Conservation (phyloP, 371 early-diverging fungal genomes). For the Saksenaea oblongispora region DNA sequence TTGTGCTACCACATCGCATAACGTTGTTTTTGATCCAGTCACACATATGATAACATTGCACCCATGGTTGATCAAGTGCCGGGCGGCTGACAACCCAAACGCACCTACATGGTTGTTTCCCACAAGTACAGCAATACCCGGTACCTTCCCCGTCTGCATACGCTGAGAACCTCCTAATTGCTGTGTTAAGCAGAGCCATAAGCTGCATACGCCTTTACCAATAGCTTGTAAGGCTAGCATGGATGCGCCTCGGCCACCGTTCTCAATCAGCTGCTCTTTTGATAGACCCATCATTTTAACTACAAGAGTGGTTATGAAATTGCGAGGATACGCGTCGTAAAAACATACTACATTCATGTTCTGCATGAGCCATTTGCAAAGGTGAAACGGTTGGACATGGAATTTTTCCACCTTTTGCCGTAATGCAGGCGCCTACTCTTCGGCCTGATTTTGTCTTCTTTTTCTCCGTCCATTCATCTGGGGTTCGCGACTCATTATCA, state of each 20-base stretch:
- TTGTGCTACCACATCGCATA: slow-evolving; percentile 28
- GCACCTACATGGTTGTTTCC: slow-evolving; percentile 78
- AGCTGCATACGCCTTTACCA: slow-evolving; percentile 24
- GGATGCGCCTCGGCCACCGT: slow-evolving; percentile 77
- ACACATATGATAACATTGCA: slow-evolving; percentile 66
- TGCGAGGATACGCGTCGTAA: background rate
- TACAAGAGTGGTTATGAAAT: slow-evolving; percentile 7
- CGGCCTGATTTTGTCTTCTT: background rate
- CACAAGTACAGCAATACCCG: slow-evolving; percentile 66
- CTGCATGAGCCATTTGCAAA: slow-evolving; percentile 69
- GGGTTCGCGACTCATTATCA: slow-evolving; percentile 35
- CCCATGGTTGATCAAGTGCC: slow-evolving; percentile 77
- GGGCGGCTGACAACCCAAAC: slow-evolving; percentile 67
- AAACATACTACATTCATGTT: slow-evolving; percentile 55
- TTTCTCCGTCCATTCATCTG: slow-evolving; percentile 18
- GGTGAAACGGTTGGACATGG: slow-evolving; percentile 56
- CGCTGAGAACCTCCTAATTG: slow-evolving; percentile 57
- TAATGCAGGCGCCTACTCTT: slow-evolving; percentile 1
- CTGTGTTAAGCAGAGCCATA: background rate
- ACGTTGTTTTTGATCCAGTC: slow-evolving; percentile 46
- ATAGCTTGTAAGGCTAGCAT: slow-evolving; percentile 68
- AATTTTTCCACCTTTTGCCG: slow-evolving; percentile 31
- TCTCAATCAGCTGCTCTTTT: slow-evolving; percentile 75
- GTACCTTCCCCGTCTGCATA: slow-evolving; percentile 65
- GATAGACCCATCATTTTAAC: slow-evolving; percentile 59